Conservation (phyloP, 1,139 yeast species). For the Blastobotrys raffinosifermentans region DNA sequence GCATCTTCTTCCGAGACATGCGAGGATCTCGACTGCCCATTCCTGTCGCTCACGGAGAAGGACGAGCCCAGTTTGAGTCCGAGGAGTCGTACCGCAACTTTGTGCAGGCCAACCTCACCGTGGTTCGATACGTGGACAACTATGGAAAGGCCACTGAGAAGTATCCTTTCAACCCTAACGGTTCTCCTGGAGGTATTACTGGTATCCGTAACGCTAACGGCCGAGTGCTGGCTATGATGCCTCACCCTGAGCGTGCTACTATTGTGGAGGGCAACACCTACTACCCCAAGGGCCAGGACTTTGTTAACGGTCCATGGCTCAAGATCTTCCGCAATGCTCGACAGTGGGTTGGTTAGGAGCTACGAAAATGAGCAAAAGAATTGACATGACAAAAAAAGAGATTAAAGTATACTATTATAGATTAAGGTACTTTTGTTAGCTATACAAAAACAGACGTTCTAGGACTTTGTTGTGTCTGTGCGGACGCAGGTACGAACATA, state of each 20-base stretch:
- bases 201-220: conserved; percentile 90
- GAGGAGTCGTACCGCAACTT: conserved; percentile 39
- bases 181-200: conserved; percentile 88
- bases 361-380: too few relatives aligned
- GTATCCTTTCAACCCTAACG: conserved; percentile 95
- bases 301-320: conserved; percentile 79
- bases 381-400: too few relatives aligned
- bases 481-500: conserved; percentile 26
- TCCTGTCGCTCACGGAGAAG: conserved; percentile 99
- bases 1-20: conserved; percentile 85
- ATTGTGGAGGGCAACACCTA: conserved; percentile 87
- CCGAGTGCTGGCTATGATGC: conserved; percentile 97
- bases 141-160: conserved; percentile 75
- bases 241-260: conserved; percentile 96
- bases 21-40: conserved; percentile 87
- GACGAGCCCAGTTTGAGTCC: conserved; percentile 68
- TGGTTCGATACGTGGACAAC: conserved; percentile 81
- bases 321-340: conserved; percentile 90
- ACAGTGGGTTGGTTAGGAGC: conserved; percentile 78
- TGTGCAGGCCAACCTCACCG: conserved; percentile 48
- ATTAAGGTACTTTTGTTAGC: neutral
- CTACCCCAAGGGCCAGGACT: conserved; percentile 55
- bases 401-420: too few relatives aligned
- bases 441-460: too few relatives aligned
- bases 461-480: too few relatives aligned